These are phyloP conservation scores for Rusavskia elegans DNA, from an alignment of 495 filamentous ascomycete species.

Conservation along the genomic window DNA sequence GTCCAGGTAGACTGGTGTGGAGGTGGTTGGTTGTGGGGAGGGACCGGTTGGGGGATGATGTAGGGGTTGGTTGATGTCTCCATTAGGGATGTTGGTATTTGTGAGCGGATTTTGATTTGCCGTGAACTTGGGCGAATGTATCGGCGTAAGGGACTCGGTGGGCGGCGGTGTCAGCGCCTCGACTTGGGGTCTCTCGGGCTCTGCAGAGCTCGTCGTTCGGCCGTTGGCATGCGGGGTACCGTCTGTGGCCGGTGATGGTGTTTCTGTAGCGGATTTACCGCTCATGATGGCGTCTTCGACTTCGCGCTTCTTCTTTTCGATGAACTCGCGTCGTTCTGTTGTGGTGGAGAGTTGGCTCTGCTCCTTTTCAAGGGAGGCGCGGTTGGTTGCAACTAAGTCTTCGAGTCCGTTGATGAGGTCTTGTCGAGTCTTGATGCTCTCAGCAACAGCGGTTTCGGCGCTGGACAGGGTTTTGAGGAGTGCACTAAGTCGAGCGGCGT, in stretches of 20 bases:
- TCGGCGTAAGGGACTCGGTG: slow-evolving; percentile 31
- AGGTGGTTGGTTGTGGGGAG: background rate
- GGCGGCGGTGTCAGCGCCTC: slow-evolving; percentile 74
- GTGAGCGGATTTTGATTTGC: slow-evolving; percentile 11
- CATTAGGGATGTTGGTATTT: slow-evolving; percentile 13
- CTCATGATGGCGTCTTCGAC: slow-evolving; percentile 83
- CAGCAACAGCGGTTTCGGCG: slow-evolving; percentile 81
- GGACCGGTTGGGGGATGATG: slow-evolving; percentile 2
- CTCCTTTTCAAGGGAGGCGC: slow-evolving; percentile 50
- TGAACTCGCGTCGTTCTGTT: slow-evolving; percentile 39
- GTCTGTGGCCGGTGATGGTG: background rate
- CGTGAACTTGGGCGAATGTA: slow-evolving; percentile 21
- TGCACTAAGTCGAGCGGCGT: slow-evolving; percentile 76
- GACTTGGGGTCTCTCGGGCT: slow-evolving; percentile 53
- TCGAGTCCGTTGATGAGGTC: slow-evolving; percentile 66
- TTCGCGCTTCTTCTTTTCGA: slow-evolving; percentile 63
- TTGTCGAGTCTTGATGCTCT: slow-evolving; percentile 73
- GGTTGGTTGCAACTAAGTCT: slow-evolving; percentile 61
- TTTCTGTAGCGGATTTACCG: slow-evolving; percentile 39
- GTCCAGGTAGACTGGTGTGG: slow-evolving; percentile 2
- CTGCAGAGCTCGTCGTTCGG: slow-evolving; percentile 19
- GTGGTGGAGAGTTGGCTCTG: slow-evolving; percentile 45
- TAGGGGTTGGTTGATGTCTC: too few species aligned
- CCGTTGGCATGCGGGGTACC: slow-evolving; percentile 13
- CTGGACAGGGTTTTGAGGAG: slow-evolving; percentile 75